A percentile compares a stretch with the other conserved stretches of the same genome.
These are phyloP conservation scores for Eucalyptus erythrocorys DNA, from an alignment of 345 rosid species.

Conservation along the genomic window DNA sequence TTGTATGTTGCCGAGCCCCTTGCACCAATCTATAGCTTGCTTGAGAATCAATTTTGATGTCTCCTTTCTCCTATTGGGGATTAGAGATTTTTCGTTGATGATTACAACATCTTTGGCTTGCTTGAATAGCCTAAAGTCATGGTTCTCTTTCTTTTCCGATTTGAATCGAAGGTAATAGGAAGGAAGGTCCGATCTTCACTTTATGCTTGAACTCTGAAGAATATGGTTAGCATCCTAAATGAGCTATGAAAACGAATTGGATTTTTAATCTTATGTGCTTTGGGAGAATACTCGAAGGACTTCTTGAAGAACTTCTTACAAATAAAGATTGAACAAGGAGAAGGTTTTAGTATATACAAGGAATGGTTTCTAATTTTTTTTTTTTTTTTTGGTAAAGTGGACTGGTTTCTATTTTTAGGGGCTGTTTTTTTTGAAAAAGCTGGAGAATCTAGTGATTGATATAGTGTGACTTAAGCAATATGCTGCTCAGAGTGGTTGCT, in stretches of 20 bases:
- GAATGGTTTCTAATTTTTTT: not conserved
- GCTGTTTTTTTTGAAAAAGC: not conserved
- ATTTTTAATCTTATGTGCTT: not conserved
- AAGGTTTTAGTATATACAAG: not conserved
- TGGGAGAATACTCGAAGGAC: too few species aligned
- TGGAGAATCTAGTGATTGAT: accelerated
- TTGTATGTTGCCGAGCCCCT: too few species aligned
- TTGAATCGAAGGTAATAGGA: too few species aligned
- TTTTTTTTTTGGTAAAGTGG: too few species aligned
- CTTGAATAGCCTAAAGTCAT: too few species aligned
- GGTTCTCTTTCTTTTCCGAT: too few species aligned
- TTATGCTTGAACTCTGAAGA: too few species aligned
- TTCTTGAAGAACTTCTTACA: not conserved
- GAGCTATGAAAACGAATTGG: not conserved
- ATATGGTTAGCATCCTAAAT: not conserved
- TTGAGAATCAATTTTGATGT: not conserved
- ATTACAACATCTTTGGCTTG: too few species aligned
- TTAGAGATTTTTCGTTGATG: too few species aligned
- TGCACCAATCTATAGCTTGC: not conserved
- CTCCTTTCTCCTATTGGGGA: too few species aligned
- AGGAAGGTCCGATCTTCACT: too few species aligned
- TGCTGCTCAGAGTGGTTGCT: not conserved
- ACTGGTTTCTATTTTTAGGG: not conserved
- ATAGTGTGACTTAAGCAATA: not conserved
- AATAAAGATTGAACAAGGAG: not conserved